These are phyloP conservation scores for Candida suzukii DNA, from an alignment of 805 yeast genomes.

Conservation along the genomic window DNA sequence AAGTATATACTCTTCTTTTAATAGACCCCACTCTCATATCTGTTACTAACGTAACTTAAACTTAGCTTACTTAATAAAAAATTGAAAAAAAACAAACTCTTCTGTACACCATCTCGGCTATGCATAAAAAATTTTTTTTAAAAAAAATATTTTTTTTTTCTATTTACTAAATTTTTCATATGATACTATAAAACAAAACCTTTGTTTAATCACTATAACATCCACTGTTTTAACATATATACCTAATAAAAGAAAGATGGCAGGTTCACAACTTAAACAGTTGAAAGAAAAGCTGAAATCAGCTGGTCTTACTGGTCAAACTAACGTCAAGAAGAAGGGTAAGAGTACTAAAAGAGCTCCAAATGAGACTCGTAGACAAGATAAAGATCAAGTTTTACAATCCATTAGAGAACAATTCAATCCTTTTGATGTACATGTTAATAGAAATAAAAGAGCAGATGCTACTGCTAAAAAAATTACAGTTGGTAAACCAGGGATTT, in stretches of 20 bases:
- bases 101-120: no score
- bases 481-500: constrained; percentile 61
- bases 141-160: no score
- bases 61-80: no score
- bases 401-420: constrained; percentile 79
- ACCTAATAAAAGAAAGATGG: constrained; percentile 36
- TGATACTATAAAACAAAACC: no score
- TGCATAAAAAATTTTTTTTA: no score
- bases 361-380: constrained; percentile 64
- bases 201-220: no score
- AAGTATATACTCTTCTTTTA: no score
- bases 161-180: no score
- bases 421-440: constrained; percentile 77
- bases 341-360: constrained; percentile 44
- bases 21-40: no score
- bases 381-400: constrained; percentile 46
- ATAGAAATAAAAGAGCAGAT: constrained; percentile 53
- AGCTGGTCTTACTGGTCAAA: constrained; percentile 82
- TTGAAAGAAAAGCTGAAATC: constrained; percentile 70
- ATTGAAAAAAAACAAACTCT: no score
- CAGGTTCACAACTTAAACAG: constrained; percentile 82
- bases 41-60: no score
- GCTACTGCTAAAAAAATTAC: constrained; percentile 39
- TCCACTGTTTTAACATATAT: background rate
- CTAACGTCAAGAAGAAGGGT: constrained; percentile 53